phyloP scores from a whole-genome alignment of 78 protist species.

The Dictyostelium intermedium region DNA sequence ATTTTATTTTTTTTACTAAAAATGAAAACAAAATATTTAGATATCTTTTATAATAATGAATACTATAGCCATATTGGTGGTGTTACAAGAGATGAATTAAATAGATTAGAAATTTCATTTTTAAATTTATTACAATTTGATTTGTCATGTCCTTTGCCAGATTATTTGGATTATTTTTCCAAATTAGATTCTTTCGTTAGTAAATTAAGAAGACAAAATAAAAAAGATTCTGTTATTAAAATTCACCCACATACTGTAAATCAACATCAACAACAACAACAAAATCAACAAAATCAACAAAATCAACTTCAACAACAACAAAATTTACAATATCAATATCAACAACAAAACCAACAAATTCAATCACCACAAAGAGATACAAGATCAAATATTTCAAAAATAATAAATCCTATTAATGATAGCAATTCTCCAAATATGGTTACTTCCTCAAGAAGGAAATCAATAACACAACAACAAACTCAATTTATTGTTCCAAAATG shows the following conservation, averaged over 20 bases:
- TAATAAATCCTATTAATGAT: background rate
- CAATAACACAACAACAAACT: background rate
- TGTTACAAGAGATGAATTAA: slow-evolving; percentile 64
- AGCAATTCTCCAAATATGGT: background rate
- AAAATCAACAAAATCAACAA: background rate
- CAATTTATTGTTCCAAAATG: background rate
- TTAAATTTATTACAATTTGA: slow-evolving; percentile 68
- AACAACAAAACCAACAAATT: background rate
- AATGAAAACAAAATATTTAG: no score
- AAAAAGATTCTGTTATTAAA: background rate
- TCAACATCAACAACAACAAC: background rate
- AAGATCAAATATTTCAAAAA: background rate
- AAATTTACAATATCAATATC: background rate
- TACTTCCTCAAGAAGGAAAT: background rate
- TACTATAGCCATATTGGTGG: slow-evolving; percentile 82
- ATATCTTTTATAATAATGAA: slow-evolving; percentile 74
- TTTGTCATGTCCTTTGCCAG: slow-evolving; percentile 32
- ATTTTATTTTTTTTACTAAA: background rate
- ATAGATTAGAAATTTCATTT: slow-evolving; percentile 71
- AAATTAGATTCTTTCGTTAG: slow-evolving; percentile 31
- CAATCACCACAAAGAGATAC: background rate
- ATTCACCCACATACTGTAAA: background rate
- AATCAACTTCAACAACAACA: background rate
- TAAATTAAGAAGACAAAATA: slow-evolving; percentile 38
- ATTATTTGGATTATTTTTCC: slow-evolving; percentile 45